Evolutionary conservation across 371 early-diverging fungal genomes (phyloP).

Genomic region (Actinomortierella wolfii): DNA sequence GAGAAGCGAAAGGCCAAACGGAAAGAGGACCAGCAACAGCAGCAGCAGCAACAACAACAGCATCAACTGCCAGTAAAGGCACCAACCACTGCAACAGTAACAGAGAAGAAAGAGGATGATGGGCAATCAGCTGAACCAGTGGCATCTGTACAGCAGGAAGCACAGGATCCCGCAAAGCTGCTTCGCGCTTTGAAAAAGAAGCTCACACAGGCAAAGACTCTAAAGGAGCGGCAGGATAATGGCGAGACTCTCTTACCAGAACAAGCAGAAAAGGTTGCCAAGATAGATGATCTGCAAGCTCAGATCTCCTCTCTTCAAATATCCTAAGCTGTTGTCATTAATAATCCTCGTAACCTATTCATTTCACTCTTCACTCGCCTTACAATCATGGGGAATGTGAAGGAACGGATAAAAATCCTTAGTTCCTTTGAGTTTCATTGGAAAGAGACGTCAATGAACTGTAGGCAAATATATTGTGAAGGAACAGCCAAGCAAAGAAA

Average conservation of each 20-base stretch:
- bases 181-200: conserved; percentile 55
- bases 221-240: conserved; percentile 48
- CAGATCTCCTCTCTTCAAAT: conserved; percentile 34
- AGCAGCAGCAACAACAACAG: conserved; percentile 1
- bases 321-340: conserved; percentile 1
- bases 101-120: neutral
- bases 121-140: neutral
- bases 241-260: conserved; percentile 48
- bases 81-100: neutral
- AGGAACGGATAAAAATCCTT: no score
- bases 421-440: no score
- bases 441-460: no score
- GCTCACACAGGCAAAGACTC: conserved; percentile 52
- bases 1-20: conserved; percentile 44
- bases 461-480: no score
- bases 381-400: no score
- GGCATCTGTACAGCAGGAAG: conserved; percentile 7
- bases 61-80: neutral
- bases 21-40: conserved; percentile 17
- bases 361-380: no score
- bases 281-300: conserved; percentile 37
- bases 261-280: conserved; percentile 50
- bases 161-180: conserved; percentile 50
- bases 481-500: no score
- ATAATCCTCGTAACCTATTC: no score